These are phyloP conservation scores for Mucor piriformis DNA, from an alignment of 371 early-diverging fungal genomes.

Conservation along the genomic window DNA sequence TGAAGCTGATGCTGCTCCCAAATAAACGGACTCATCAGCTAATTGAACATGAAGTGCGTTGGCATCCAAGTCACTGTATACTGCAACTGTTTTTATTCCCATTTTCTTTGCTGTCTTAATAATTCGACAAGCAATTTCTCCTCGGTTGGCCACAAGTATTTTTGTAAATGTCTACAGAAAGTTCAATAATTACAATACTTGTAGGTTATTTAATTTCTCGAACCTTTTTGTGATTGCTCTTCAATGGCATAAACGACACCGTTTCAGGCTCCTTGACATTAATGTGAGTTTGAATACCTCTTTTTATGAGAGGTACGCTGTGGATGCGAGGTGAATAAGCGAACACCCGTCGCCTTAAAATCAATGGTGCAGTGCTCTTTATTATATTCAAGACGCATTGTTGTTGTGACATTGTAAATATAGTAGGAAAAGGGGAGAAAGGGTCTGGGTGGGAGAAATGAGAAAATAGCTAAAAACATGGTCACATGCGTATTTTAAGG, in stretches of 20 bases:
- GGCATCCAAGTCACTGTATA: slow-evolving; percentile 74
- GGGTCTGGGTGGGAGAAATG: not conserved
- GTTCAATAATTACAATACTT: not conserved
- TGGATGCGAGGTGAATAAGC: not conserved
- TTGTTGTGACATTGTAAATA: not conserved
- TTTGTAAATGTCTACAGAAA: slow-evolving; percentile 48
- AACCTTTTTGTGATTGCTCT: slow-evolving; percentile 5
- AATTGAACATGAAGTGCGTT: slow-evolving; percentile 79
- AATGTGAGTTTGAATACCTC: not conserved
- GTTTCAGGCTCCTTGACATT: not conserved
- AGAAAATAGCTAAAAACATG: not conserved
- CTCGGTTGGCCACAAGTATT: slow-evolving; percentile 59
- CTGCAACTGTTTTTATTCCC: slow-evolving; percentile 56
- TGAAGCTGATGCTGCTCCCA: slow-evolving; percentile 66
- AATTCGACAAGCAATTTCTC: slow-evolving; percentile 57
- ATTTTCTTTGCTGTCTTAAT: slow-evolving; percentile 51
- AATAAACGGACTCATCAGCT: slow-evolving; percentile 78
- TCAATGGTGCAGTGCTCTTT: not conserved
- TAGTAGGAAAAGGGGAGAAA: not conserved
- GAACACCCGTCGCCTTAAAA: not conserved
- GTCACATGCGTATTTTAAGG: not conserved
- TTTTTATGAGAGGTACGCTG: not conserved
- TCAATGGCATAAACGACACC: not conserved
- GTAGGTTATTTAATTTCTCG: not conserved
- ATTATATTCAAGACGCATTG: not conserved